These are phyloP conservation scores for Pugionium dolabratum DNA, from an alignment of 345 rosid species.

Conservation along the genomic window DNA sequence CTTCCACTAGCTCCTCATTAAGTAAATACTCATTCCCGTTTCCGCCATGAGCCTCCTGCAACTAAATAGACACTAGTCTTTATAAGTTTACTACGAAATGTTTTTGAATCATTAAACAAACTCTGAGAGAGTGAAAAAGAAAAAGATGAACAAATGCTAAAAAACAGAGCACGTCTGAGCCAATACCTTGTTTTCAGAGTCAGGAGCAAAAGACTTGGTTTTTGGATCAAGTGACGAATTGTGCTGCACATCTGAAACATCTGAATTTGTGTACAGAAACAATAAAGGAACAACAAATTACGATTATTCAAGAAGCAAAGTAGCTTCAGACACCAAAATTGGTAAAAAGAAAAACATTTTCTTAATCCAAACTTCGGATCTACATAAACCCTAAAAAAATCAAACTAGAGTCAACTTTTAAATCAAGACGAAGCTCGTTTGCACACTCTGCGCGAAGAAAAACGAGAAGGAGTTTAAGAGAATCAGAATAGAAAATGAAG, in stretches of 20 bases:
- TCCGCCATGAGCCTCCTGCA: constrained; percentile 37
- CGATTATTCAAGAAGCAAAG: no score
- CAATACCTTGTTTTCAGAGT: constrained; percentile 49
- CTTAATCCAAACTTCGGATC: background rate
- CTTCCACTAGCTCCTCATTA: constrained; percentile 13
- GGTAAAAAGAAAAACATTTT: no score
- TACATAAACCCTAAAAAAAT: background rate
- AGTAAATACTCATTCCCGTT: constrained; percentile 20
- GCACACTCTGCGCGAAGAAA: no score
- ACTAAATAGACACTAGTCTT: constrained; percentile 27
- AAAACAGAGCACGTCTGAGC: background rate
- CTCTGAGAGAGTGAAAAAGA: no score
- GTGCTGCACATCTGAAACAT: constrained; percentile 57
- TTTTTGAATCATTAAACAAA: no score
- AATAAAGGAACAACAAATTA: constrained; percentile 35
- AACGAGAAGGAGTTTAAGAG: background rate
- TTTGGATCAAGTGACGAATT: constrained; percentile 54
- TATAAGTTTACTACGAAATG: constrained; percentile 19
- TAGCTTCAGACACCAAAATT: no score
- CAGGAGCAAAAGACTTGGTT: constrained; percentile 37
- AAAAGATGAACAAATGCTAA: no score
- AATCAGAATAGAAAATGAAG: background rate
- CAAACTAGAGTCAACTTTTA: no score
- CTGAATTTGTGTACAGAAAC: constrained; percentile 34
- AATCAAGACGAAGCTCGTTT: no score